Evolutionary conservation across 768 basidiomycete species (phyloP).

Genomic region (Phylloporus sp.): DNA sequence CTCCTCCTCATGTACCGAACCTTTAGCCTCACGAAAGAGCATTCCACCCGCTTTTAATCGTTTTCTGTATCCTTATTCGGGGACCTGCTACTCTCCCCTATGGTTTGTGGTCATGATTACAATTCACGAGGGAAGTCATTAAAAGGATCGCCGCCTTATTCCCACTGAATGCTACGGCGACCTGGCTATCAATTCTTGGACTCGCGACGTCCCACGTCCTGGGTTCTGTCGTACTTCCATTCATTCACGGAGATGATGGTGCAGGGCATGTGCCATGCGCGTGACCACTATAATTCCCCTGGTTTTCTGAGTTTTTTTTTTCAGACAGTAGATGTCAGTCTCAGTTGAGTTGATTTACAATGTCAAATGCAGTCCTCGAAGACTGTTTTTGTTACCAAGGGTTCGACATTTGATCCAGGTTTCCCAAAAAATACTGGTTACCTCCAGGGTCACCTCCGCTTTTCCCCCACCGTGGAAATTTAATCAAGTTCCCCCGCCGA

Average conservation of each 20-base stretch:
- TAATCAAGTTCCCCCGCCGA: neutral
- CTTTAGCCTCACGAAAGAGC: neutral
- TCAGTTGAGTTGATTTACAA: neutral
- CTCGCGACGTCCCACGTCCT: neutral
- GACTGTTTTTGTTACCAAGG: neutral
- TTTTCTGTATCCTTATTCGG: neutral
- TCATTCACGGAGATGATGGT: constrained; percentile 25
- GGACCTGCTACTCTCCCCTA: constrained; percentile 7
- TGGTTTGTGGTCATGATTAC: constrained; percentile 16
- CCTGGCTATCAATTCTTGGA: constrained; percentile 1
- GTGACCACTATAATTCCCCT: neutral
- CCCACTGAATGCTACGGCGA: constrained; percentile 14
- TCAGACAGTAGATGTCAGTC: neutral
- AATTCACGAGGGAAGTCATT: constrained; percentile 13
- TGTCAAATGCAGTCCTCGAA: neutral
- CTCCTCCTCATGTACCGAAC: neutral
- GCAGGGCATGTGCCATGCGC: constrained; percentile 3
- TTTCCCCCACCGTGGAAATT: constrained; percentile 2
- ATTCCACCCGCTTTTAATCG: neutral
- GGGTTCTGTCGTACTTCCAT: neutral
- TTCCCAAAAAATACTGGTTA: neutral
- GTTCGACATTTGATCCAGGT: neutral
- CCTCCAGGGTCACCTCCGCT: neutral
- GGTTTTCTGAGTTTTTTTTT: neutral
- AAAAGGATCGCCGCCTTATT: constrained; percentile 19